These are phyloP conservation scores for Vitis riparia DNA, from an alignment of 164 flowering plant species.

Conservation along the genomic window DNA sequence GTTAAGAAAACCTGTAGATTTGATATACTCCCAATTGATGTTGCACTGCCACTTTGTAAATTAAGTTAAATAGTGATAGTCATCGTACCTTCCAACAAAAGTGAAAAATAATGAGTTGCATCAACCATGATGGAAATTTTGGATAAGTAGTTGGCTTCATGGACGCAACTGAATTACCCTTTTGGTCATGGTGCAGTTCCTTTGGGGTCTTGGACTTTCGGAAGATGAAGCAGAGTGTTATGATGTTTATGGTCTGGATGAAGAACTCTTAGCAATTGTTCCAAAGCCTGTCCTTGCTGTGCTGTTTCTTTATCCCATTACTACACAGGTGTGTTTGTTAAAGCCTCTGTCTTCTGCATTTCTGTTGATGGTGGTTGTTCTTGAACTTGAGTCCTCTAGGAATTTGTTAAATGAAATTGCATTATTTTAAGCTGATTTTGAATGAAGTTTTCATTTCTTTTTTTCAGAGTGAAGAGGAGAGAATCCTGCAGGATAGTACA, in stretches of 20 bases:
- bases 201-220: conserved; percentile 90
- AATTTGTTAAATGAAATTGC: neutral
- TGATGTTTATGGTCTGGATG: conserved; percentile 95
- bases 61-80: no score
- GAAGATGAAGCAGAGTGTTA: conserved; percentile 75
- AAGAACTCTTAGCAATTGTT: conserved; percentile 89
- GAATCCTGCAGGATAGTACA: conserved; percentile 43
- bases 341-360: neutral
- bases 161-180: no score
- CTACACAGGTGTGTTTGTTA: conserved; percentile 50
- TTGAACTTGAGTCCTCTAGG: neutral
- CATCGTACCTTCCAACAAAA: no score
- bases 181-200: conserved; percentile 50
- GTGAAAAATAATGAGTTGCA: no score
- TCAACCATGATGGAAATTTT: no score
- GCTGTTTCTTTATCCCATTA: conserved; percentile 77
- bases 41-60: no score
- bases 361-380: neutral
- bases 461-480: conserved; percentile 78
- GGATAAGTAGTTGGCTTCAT: no score
- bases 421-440: conserved; percentile 3
- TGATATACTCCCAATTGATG: no score
- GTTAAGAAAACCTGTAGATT: no score
- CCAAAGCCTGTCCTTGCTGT: conserved; percentile 95
- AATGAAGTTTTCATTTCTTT: conserved; percentile 13